A percentile compares a stretch with the other conserved stretches of the same genome.
Conservation (phyloP, 257 asterid species). For the Ajuga chamaepitys region DNA sequence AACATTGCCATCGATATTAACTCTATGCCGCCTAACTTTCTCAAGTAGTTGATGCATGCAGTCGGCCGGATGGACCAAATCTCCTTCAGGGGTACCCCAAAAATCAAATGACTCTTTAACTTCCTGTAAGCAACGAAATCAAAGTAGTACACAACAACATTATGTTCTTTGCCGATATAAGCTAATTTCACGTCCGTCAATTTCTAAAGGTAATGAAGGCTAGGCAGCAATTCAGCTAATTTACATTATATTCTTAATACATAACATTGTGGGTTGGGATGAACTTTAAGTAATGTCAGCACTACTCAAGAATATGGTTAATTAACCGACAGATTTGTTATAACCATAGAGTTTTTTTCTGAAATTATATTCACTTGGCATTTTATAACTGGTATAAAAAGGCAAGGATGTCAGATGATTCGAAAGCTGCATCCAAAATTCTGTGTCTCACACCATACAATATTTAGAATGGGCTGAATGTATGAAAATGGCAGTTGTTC, state of each 20-base stretch:
- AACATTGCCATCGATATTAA: conserved; percentile 92
- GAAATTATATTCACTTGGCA: background rate
- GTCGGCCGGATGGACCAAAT: conserved; percentile 88
- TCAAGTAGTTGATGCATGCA: conserved; percentile 87
- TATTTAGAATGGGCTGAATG: background rate
- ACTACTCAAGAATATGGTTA: background rate
- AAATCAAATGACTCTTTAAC: conserved; percentile 71
- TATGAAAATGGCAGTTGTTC: conserved; percentile 1
- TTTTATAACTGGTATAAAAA: background rate
- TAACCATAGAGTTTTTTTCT: background rate
- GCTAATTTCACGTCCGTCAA: background rate
- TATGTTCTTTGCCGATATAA: background rate
- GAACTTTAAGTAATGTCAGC: background rate
- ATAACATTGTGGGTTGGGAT: background rate
- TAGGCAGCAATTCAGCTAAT: background rate
- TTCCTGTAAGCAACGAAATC: conserved; percentile 43
- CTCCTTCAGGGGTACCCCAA: conserved; percentile 97
- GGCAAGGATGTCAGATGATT: conserved; percentile 1
- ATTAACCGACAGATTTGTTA: background rate
- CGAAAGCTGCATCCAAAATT: background rate
- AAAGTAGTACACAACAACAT: background rate
- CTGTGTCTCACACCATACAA: background rate
- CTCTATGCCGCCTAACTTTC: conserved; percentile 79
- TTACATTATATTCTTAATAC: background rate
- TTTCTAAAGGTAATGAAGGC: background rate